These are phyloP conservation scores for Phytopythium helicoides DNA, from an alignment of 352 stramenopile genomes.

Conservation along the genomic window DNA sequence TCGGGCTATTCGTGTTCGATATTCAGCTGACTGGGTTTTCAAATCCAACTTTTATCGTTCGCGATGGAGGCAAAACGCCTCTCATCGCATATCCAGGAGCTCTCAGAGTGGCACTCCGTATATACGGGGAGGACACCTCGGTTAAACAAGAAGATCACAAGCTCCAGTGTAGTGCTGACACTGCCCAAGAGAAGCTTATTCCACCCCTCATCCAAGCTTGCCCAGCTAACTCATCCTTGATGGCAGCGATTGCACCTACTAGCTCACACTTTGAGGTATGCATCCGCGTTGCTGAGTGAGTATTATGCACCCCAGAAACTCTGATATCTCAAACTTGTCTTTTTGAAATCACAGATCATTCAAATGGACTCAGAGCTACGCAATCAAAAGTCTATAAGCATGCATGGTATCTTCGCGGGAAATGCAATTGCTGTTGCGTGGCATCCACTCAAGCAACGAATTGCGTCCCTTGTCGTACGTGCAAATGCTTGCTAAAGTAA, in stretches of 20 bases:
- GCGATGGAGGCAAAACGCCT: conserved; percentile 35
- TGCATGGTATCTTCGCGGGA: conserved; percentile 54
- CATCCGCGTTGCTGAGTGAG: not conserved
- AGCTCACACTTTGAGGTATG: conserved; percentile 56
- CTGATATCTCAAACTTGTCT: not conserved
- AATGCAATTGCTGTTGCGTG: conserved; percentile 65
- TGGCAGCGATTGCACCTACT: conserved; percentile 46
- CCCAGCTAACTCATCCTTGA: conserved; percentile 30
- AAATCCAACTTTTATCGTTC: conserved; percentile 32
- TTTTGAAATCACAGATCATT: conserved; percentile 33
- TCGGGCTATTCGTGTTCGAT: conserved; percentile 45
- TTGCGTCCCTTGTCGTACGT: conserved; percentile 13
- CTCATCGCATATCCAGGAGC: conserved; percentile 45
- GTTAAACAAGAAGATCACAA: conserved; percentile 55
- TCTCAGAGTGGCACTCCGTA: conserved; percentile 31
- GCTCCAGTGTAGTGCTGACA: conserved; percentile 42
- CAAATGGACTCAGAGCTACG: conserved; percentile 66
- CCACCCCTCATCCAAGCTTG: conserved; percentile 33
- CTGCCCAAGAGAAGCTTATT: conserved; percentile 33
- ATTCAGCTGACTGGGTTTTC: conserved; percentile 18
- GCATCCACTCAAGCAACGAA: conserved; percentile 45
- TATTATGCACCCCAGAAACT: not conserved
- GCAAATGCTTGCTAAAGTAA: not conserved
- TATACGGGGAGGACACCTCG: conserved; percentile 51
- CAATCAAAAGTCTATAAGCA: conserved; percentile 60